Conservation (phyloP, 108 stramenopile species). For the Skeletonema potamos region DNA sequence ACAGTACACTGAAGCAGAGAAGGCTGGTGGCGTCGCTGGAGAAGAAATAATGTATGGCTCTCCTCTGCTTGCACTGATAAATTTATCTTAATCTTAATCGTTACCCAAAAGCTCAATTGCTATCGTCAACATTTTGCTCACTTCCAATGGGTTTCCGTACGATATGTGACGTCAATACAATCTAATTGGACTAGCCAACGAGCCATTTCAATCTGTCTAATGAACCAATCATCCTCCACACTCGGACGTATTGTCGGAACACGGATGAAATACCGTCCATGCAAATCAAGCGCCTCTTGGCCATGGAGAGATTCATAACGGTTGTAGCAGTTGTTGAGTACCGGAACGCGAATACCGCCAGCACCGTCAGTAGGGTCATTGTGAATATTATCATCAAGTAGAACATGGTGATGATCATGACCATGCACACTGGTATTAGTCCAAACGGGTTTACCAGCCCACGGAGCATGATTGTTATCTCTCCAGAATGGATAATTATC, state of each 20-base stretch:
- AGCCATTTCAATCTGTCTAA: constrained; percentile 62
- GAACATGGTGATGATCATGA: constrained; percentile 67
- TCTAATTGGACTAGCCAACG: constrained; percentile 34
- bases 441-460: constrained; percentile 90
- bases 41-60: not conserved
- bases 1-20: not conserved
- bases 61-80: not conserved
- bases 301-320: constrained; percentile 50
- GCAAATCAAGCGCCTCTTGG: constrained; percentile 43
- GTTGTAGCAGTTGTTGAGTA: not conserved
- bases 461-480: constrained; percentile 55
- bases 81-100: not conserved
- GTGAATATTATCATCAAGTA: constrained; percentile 91
- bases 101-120: too few species aligned
- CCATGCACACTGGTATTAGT: constrained; percentile 23
- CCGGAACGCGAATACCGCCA: constrained; percentile 63
- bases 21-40: not conserved
- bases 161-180: too few species aligned
- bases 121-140: too few species aligned
- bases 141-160: too few species aligned
- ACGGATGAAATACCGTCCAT: constrained; percentile 78
- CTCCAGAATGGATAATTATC: constrained; percentile 83
- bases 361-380: constrained; percentile 71
- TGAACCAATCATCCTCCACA: constrained; percentile 71
- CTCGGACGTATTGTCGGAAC: constrained; percentile 80